A percentile compares a stretch with the other conserved stretches of the same genome.
phyloP scores from a whole-genome alignment of 2,329 filamentous ascomycete species.

The Scopulariopsis brevicaulis region DNA sequence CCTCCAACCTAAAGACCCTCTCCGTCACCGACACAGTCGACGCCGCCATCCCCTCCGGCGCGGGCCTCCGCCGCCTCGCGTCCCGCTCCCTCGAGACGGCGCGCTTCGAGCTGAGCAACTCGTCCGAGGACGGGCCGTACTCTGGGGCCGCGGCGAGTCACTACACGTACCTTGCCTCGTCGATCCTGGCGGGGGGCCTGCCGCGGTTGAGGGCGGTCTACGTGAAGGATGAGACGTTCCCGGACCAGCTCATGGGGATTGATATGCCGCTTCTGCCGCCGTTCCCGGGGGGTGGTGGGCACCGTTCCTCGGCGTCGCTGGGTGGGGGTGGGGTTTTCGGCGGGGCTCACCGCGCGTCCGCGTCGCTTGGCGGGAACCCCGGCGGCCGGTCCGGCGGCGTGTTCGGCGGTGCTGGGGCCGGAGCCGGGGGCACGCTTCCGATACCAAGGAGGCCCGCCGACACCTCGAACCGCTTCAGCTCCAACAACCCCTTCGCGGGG shows the following conservation, averaged over 20 bases:
- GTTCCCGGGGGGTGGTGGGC: constrained; percentile 12
- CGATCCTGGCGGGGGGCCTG: constrained; percentile 63
- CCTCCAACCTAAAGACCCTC: constrained; percentile 44
- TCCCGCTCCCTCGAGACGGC: constrained; percentile 61
- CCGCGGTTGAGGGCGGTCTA: constrained; percentile 68
- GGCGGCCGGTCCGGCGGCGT: constrained; percentile 4
- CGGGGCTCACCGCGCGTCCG: constrained; percentile 19
- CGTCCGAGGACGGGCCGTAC: constrained; percentile 44
- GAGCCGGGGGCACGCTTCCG: constrained; percentile 14
- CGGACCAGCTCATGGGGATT: constrained; percentile 62
- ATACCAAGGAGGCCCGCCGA: constrained; percentile 16
- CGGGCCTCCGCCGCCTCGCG: constrained; percentile 45
- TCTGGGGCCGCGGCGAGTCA: constrained; percentile 48
- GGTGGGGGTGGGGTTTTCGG: constrained; percentile 22
- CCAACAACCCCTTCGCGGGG: constrained; percentile 46
- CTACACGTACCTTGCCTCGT: constrained; percentile 78
- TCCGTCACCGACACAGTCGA: constrained; percentile 39
- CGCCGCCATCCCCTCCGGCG: constrained; percentile 34
- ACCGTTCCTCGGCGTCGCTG: constrained; percentile 17
- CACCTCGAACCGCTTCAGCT: constrained; percentile 37
- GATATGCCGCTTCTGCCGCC: constrained; percentile 50
- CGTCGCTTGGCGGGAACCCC: constrained; percentile 13
- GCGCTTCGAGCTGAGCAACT: constrained; percentile 70
- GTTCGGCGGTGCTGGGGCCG: neutral
- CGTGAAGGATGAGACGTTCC: constrained; percentile 75